Evolutionary conservation across 2,329 filamentous ascomycete genomes (phyloP).

Genomic region (Colletotrichum lentis): DNA sequence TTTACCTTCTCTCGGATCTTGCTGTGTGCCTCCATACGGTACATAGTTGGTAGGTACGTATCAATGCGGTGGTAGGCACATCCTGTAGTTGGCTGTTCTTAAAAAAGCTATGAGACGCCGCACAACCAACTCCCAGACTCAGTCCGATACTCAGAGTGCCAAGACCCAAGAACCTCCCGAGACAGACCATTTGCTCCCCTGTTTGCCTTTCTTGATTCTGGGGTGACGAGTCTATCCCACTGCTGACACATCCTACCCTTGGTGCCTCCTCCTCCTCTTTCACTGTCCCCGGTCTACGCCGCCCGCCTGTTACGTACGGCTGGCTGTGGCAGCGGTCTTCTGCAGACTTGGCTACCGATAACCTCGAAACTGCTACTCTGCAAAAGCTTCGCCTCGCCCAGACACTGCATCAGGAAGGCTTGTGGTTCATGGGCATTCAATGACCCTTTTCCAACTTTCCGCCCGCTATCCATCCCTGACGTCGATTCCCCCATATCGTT

Average conservation of each 20-base stretch:
- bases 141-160: slow-evolving; percentile 35
- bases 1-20: neutral
- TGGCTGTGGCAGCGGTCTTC: slow-evolving; percentile 26
- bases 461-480: slow-evolving; percentile 19
- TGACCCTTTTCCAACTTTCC: neutral
- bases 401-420: slow-evolving; percentile 20
- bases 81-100: slow-evolving; percentile 26
- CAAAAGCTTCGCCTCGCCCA: slow-evolving; percentile 34
- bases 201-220: neutral
- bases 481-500: slow-evolving; percentile 5
- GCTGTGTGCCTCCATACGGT: too few species aligned
- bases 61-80: neutral
- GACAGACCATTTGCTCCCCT: slow-evolving; percentile 6
- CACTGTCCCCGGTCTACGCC: neutral
- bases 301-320: slow-evolving; percentile 10
- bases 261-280: neutral
- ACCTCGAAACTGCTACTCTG: slow-evolving; percentile 28
- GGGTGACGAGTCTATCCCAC: neutral
- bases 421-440: slow-evolving; percentile 20
- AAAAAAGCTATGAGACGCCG: slow-evolving; percentile 38
- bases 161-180: slow-evolving; percentile 34
- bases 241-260: slow-evolving; percentile 23
- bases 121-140: slow-evolving; percentile 36
- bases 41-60: too few species aligned
- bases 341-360: slow-evolving; percentile 24